Evolutionary conservation across 2,329 filamentous ascomycete species (phyloP).

Genomic region (Fusarium zealandicum): DNA sequence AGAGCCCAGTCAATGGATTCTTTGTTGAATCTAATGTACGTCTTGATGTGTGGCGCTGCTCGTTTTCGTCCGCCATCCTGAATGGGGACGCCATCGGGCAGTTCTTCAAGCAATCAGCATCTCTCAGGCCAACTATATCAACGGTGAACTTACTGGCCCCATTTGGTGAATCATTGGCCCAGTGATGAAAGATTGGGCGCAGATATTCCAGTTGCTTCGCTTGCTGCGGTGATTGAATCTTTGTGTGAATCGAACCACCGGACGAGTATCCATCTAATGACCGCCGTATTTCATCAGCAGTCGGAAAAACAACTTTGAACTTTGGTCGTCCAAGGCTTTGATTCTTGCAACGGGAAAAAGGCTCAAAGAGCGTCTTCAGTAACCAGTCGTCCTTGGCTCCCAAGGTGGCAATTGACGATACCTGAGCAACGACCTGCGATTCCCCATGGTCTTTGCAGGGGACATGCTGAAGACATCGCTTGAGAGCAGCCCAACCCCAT

Average conservation of each 20-base stretch:
- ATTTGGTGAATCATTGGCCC: conserved; percentile 67
- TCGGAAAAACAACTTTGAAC: conserved; percentile 82
- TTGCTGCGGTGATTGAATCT: conserved; percentile 73
- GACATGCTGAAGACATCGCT: conserved; percentile 63
- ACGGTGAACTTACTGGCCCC: conserved; percentile 43
- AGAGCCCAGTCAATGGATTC: conserved; percentile 80
- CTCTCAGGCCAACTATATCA: background rate
- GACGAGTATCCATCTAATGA: conserved; percentile 81
- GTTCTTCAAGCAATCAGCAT: conserved; percentile 34
- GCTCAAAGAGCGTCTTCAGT: conserved; percentile 65
- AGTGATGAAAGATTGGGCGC: conserved; percentile 74
- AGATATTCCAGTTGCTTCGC: conserved; percentile 77
- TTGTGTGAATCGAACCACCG: conserved; percentile 83
- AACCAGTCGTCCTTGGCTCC: conserved; percentile 77
- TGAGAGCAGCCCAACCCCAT: conserved; percentile 81
- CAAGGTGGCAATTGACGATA: conserved; percentile 85
- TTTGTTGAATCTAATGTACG: conserved; percentile 74
- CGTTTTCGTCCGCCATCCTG: conserved; percentile 66
- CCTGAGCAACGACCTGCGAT: conserved; percentile 65
- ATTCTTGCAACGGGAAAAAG: conserved; percentile 49
- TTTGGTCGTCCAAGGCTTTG: conserved; percentile 46
- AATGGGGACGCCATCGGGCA: conserved; percentile 31
- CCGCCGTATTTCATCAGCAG: conserved; percentile 75
- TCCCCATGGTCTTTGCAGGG: conserved; percentile 50
- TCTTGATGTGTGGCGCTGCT: conserved; percentile 89